Conservation (phyloP, 768 basidiomycete genomes). For the Daedaleopsis nitida region DNA sequence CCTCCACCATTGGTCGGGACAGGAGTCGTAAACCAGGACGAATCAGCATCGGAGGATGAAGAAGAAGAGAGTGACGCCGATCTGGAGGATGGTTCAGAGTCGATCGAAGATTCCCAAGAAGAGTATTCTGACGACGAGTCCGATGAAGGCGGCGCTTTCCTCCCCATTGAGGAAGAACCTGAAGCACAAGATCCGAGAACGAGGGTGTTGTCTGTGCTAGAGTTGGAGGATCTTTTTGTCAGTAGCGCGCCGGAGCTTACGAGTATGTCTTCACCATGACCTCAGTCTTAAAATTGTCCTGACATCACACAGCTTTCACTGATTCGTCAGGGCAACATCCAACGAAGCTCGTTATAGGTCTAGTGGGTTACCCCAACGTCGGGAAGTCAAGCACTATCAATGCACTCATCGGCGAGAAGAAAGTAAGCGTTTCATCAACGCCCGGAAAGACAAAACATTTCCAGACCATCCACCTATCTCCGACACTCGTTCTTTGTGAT, state of each 20-base stretch:
- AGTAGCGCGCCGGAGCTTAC: constrained; percentile 69
- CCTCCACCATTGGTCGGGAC: neutral
- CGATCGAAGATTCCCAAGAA: constrained; percentile 24
- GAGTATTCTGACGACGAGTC: constrained; percentile 30
- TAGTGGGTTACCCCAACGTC: constrained; percentile 98
- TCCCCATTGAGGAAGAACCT: constrained; percentile 52
- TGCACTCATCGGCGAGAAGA: constrained; percentile 92
- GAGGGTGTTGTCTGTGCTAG: constrained; percentile 79
- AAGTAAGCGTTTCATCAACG: constrained; percentile 97
- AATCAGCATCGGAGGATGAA: constrained; percentile 26
- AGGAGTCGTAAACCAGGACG: constrained; percentile 23
- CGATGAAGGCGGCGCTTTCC: constrained; percentile 46
- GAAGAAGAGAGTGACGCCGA: constrained; percentile 35
- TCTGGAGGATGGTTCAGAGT: constrained; percentile 25
- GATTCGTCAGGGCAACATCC: constrained; percentile 59
- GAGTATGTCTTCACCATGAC: constrained; percentile 41
- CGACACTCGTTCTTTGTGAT: constrained; percentile 86
- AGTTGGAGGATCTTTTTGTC: constrained; percentile 84
- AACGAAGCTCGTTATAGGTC: constrained; percentile 74
- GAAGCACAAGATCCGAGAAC: constrained; percentile 65
- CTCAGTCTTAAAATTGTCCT: neutral
- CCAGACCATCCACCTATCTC: constrained; percentile 95
- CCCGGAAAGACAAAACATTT: constrained; percentile 99
- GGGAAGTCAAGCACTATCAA: constrained; percentile 99
- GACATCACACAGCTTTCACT: constrained; percentile 52